Percentiles rank a stretch among this genome's conserved stretches.
These are phyloP conservation scores for Dissophora ornata DNA, from an alignment of 192 early-diverging fungal species.

Conservation along the genomic window DNA sequence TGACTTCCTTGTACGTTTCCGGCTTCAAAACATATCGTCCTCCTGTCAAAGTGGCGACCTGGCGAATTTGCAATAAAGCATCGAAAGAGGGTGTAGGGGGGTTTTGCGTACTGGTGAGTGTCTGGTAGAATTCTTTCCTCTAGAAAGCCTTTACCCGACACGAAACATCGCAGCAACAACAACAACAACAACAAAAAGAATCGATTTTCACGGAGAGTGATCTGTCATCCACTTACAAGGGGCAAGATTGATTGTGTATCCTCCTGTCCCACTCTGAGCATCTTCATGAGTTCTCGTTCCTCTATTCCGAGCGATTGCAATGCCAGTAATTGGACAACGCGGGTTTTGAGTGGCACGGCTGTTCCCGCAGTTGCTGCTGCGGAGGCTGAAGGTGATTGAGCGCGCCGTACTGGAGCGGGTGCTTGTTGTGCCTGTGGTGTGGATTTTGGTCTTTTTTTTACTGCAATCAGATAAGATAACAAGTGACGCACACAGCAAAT, in stretches of 20 bases:
- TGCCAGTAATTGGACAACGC: conserved; percentile 42
- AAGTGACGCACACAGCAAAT: conserved; percentile 5
- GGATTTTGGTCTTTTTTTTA: conserved; percentile 33
- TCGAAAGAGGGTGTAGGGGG: too few species aligned
- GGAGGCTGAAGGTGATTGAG: conserved; percentile 33
- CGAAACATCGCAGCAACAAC: too few species aligned
- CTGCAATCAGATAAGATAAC: conserved; percentile 5
- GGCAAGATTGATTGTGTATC: conserved; percentile 33
- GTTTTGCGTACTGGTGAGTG: too few species aligned
- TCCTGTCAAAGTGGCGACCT: conserved; percentile 30
- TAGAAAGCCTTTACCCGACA: not conserved
- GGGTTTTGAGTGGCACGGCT: conserved; percentile 32
- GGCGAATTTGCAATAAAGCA: too few species aligned
- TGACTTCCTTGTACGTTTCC: conserved; percentile 61
- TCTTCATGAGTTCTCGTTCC: conserved; percentile 20
- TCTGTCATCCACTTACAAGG: conserved; percentile 25
- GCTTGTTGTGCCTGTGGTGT: not conserved
- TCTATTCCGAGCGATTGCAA: conserved; percentile 25
- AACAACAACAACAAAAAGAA: too few species aligned
- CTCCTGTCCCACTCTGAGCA: conserved; percentile 12
- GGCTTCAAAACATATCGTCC: conserved; percentile 58
- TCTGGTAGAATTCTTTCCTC: not conserved
- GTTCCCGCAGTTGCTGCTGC: conserved; percentile 26
- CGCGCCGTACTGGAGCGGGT: conserved; percentile 19
- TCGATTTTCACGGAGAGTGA: too few species aligned